Conservation (phyloP, 2,329 filamentous ascomycete genomes). For the Nemania sp. region DNA sequence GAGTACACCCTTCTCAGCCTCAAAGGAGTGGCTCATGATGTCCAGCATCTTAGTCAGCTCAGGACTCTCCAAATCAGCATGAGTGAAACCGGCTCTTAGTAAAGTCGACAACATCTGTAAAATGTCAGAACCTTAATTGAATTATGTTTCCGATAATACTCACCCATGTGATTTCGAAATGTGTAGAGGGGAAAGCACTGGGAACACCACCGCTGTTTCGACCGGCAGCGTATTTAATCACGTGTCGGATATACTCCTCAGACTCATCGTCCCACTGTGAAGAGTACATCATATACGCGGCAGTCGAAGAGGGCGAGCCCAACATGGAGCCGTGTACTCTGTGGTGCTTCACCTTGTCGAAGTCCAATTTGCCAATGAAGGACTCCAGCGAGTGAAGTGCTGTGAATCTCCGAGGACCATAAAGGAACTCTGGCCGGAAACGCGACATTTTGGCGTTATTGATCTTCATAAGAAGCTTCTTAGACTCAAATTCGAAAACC, state of each 20-base stretch:
- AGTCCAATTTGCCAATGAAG: constrained; percentile 53
- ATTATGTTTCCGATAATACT: not conserved
- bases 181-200: constrained; percentile 41
- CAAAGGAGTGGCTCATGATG: constrained; percentile 37
- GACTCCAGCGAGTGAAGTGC: constrained; percentile 55
- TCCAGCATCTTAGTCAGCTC: constrained; percentile 39
- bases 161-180: constrained; percentile 43
- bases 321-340: constrained; percentile 51
- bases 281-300: constrained; percentile 47
- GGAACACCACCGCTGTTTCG: constrained; percentile 40
- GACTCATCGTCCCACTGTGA: constrained; percentile 42
- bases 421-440: constrained; percentile 49
- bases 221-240: constrained; percentile 35
- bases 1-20: constrained; percentile 40
- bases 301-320: constrained; percentile 56
- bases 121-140: constrained; percentile 12
- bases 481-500: constrained; percentile 47
- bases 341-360: constrained; percentile 53
- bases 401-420: constrained; percentile 47
- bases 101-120: constrained; percentile 37
- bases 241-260: constrained; percentile 41
- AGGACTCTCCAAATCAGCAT: constrained; percentile 30
- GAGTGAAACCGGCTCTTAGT: constrained; percentile 35
- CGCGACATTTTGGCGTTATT: constrained; percentile 47
- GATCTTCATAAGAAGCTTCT: constrained; percentile 42